Conservation (phyloP, 2,329 filamentous ascomycete species). For the Fonsecaea nubica region DNA sequence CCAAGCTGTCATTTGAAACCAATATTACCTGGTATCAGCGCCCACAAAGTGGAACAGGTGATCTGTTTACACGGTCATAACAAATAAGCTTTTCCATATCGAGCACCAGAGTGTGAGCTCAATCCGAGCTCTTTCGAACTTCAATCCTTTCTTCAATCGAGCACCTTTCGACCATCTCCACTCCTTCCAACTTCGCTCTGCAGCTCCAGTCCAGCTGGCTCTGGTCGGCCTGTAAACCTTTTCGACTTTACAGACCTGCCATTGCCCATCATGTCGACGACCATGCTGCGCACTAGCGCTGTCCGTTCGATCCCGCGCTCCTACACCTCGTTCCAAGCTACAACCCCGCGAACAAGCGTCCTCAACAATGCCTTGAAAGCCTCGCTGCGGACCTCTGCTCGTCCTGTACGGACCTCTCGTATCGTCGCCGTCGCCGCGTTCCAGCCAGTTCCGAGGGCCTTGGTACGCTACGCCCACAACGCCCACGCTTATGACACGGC, state of each 20-base stretch:
- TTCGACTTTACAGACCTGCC: conserved; percentile 42
- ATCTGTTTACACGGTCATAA: conserved; percentile 8
- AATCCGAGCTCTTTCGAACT: conserved; percentile 27
- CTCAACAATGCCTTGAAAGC: conserved; percentile 54
- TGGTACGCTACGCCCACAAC: conserved; percentile 53
- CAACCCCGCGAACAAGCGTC: conserved; percentile 30
- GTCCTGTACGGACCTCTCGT: conserved; percentile 47
- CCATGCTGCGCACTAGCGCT: conserved; percentile 56
- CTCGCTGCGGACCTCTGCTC: conserved; percentile 49
- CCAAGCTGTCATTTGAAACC: conserved; percentile 6
- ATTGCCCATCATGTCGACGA: conserved; percentile 40
- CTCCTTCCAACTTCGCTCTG: conserved; percentile 32
- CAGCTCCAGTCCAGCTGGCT: conserved; percentile 36
- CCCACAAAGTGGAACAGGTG: conserved; percentile 3
- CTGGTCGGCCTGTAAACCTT: conserved; percentile 29
- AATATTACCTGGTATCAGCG: background rate
- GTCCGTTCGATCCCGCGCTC: conserved; percentile 55
- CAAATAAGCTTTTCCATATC: conserved; percentile 17
- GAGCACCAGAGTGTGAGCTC: conserved; percentile 11
- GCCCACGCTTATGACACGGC: conserved; percentile 39
- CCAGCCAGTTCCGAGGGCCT: conserved; percentile 55
- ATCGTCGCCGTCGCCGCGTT: conserved; percentile 52
- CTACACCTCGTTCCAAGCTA: conserved; percentile 44
- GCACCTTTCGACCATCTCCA: conserved; percentile 30
- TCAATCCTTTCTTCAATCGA: conserved; percentile 20